These are phyloP conservation scores for Yamadazyma akitaensis DNA, from an alignment of 805 yeast genomes.

Conservation along the genomic window DNA sequence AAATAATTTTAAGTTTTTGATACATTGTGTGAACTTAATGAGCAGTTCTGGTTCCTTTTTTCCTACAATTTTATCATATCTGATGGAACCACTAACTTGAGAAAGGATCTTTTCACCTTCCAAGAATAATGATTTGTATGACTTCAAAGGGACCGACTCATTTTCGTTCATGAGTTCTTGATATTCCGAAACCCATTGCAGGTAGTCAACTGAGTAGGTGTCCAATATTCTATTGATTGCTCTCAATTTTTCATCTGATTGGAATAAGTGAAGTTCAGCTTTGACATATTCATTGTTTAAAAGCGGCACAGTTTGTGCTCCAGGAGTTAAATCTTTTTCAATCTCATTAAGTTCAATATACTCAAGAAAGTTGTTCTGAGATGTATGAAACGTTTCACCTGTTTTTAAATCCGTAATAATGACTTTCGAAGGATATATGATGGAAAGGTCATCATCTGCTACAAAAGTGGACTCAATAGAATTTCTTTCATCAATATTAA, in stretches of 20 bases:
- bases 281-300: conserved; percentile 13
- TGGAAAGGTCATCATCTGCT: conserved; percentile 51
- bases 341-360: conserved; percentile 10
- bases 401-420: conserved; percentile 31
- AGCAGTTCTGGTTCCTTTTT: background rate
- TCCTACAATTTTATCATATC: conserved; percentile 1
- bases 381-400: conserved; percentile 30
- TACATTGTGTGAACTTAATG: conserved; percentile 7
- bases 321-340: conserved; percentile 6
- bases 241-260: conserved; percentile 52
- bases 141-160: conserved; percentile 45
- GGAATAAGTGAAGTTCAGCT: conserved; percentile 44
- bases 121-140: conserved; percentile 39
- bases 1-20: conserved; percentile 35
- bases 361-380: conserved; percentile 29
- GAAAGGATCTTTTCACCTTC: conserved; percentile 53
- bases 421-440: conserved; percentile 54
- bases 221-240: conserved; percentile 25
- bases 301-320: conserved; percentile 1
- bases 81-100: background rate
- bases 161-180: conserved; percentile 36
- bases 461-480: conserved; percentile 36
- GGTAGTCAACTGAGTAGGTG: conserved; percentile 20
- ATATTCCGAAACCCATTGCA: conserved; percentile 51
- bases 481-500: conserved; percentile 29